phyloP scores from a whole-genome alignment of 768 basidiomycete genomes.

The Suillus subaureus region DNA sequence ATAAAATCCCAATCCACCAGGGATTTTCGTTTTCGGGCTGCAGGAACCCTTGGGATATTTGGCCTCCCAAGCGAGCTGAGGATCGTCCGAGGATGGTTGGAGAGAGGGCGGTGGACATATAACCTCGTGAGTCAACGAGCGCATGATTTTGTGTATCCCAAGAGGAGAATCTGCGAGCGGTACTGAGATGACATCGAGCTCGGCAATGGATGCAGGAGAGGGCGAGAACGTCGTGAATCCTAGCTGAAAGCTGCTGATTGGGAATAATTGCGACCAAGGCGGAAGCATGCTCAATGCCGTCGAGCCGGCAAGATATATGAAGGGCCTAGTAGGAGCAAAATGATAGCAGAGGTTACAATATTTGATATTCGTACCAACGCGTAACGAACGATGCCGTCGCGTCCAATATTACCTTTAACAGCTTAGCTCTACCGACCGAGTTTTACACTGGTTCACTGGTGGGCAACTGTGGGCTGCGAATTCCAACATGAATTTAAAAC shows the following conservation, averaged over 20 bases:
- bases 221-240: conserved; percentile 43
- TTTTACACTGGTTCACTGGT: too few species aligned
- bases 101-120: conserved; percentile 26
- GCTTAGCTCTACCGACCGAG: too few species aligned
- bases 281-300: background rate
- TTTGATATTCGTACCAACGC: background rate
- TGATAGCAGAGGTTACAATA: background rate
- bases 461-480: too few species aligned
- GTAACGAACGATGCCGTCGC: background rate
- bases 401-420: background rate
- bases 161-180: conserved; percentile 45
- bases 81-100: conserved; percentile 15
- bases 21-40: conserved; percentile 51
- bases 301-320: background rate
- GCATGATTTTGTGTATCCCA: conserved; percentile 51
- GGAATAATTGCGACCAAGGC: conserved; percentile 8
- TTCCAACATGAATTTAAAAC: background rate
- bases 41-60: conserved; percentile 62
- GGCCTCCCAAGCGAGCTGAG: conserved; percentile 57
- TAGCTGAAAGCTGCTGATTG: conserved; percentile 11
- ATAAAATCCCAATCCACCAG: conserved; percentile 76
- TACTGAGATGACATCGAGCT: conserved; percentile 26
- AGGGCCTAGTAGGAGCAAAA: background rate
- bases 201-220: conserved; percentile 19
- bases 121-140: conserved; percentile 35